phyloP scores from a whole-genome alignment of 2,329 filamentous ascomycete genomes.

The Apiospora malaysiana region DNA sequence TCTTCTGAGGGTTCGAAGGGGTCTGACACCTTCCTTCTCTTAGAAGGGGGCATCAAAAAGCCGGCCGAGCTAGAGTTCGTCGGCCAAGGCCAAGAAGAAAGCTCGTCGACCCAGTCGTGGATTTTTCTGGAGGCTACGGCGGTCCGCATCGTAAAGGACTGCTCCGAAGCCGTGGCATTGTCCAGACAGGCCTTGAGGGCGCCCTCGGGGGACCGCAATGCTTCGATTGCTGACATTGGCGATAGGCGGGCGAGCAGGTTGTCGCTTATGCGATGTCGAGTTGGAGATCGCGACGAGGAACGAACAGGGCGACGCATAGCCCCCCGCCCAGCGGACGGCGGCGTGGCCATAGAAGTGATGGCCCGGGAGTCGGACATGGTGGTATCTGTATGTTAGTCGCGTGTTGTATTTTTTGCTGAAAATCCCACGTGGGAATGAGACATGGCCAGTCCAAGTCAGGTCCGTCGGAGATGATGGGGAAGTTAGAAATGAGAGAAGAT shows the following conservation, averaged over 20 bases:
- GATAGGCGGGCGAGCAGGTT: constrained; percentile 67
- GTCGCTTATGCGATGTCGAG: constrained; percentile 53
- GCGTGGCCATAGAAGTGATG: constrained; percentile 35
- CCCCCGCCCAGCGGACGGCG: constrained; percentile 37
- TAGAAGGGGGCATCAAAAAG: constrained; percentile 56
- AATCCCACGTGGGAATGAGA: constrained; percentile 24
- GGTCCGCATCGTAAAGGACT: constrained; percentile 73
- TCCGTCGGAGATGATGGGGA: constrained; percentile 2
- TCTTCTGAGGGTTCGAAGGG: constrained; percentile 27
- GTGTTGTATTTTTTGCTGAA: constrained; percentile 12
- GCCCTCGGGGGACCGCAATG: constrained; percentile 60
- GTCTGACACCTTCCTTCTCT: constrained; percentile 46
- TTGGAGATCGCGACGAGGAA: constrained; percentile 50
- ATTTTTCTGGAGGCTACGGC: constrained; percentile 74
- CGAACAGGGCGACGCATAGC: constrained; percentile 47
- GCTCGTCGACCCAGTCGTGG: constrained; percentile 76
- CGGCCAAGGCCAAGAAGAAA: constrained; percentile 66
- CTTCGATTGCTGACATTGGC: constrained; percentile 65
- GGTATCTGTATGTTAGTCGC: constrained; percentile 34
- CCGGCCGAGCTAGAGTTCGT: constrained; percentile 54
- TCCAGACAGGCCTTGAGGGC: constrained; percentile 65
- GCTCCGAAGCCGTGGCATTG: constrained; percentile 67
- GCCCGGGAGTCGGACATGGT: constrained; percentile 41
- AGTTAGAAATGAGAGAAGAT: not conserved
- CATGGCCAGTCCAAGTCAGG: constrained; percentile 15